Base-by-base conservation (phyloP, 1,139 yeast species). In the Lodderomyces oxycetoniae region DNA sequence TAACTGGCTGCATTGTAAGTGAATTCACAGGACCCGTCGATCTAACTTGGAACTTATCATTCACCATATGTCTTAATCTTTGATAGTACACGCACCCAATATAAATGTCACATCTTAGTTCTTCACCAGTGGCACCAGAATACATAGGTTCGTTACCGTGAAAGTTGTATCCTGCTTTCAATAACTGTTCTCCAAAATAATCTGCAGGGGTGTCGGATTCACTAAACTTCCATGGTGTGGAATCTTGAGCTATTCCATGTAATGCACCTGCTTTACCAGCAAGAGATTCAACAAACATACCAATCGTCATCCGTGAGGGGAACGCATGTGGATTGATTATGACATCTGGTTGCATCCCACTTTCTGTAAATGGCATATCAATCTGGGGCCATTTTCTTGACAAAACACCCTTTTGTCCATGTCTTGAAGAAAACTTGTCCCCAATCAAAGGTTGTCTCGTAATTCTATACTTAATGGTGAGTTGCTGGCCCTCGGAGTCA, bases 231-330 rank as follows among this genome's bases (percentile, higher is more conserved):
- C 96, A 91, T 31, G 99, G 99, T 0, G 98, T 91, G 27, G 95
- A 79, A 55, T 91, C 98, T 53, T 91, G 97, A 2, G 97, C 94
- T 54, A 88, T 81, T 52, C 99, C 99, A 50, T 91, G 98, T 54
- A 93, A 67, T 8, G 96, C 96, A 59, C 98, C 98, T 4, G 98
- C 94, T 61, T 91, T 91, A 53, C 98, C 98, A 11, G 98, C 98
- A 43, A 91, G 67, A 38, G 95, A 83, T 63, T 91, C 99, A 33
- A 91, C 97, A 66, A 91, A 91, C 98, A 91, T 91, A 68, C 98
- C 99, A 61, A 91, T 91, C 16, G 99, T 91, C 99, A 91, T 91
- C 72, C 98, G 94, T 36, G 97, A 89, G 48, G 98, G 98, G 89
- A 91, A 91, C 47, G 97, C 98, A 59, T 91, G 98, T 3, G 98